These are phyloP conservation scores for Phtheirospermum japonicum DNA, from an alignment of 257 asterid genomes.

Conservation along the genomic window DNA sequence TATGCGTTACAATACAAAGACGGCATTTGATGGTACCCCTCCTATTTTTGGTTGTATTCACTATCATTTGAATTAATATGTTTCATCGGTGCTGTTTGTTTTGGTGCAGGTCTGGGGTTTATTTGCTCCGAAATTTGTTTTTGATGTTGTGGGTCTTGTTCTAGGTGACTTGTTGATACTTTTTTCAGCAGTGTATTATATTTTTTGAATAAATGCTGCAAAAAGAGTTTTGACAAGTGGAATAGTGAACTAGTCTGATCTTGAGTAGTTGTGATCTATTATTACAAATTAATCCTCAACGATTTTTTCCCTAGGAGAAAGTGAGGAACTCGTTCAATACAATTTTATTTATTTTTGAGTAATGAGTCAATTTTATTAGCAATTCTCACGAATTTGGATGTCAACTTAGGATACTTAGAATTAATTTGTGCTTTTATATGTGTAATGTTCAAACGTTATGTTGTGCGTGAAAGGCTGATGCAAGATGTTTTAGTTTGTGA, in stretches of 20 bases:
- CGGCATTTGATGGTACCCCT: conserved; percentile 89
- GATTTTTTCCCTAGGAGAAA: too few species aligned
- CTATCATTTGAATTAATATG: neutral
- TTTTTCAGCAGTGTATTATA: conserved; percentile 71
- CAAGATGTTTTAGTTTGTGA: too few species aligned
- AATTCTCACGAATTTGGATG: too few species aligned
- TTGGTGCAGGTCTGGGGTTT: conserved; percentile 90
- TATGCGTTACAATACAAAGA: conserved; percentile 83
- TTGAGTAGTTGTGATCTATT: neutral
- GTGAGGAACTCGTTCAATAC: too few species aligned
- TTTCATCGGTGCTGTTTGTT: neutral
- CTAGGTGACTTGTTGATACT: conserved; percentile 61
- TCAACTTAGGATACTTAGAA: too few species aligned
- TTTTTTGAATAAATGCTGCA: conserved; percentile 29
- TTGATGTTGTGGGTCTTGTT: conserved; percentile 80
- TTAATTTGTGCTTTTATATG: too few species aligned
- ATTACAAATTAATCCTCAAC: too few species aligned
- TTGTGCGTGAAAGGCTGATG: too few species aligned
- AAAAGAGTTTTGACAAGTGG: neutral
- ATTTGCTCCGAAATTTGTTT: conserved; percentile 95
- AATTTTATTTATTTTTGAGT: too few species aligned
- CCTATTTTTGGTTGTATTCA: neutral
- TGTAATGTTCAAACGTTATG: too few species aligned
- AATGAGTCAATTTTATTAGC: too few species aligned
- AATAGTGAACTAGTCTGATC: too few species aligned